phyloP scores from a whole-genome alignment of 257 asterid genomes.

The Capsicum pubescens region DNA sequence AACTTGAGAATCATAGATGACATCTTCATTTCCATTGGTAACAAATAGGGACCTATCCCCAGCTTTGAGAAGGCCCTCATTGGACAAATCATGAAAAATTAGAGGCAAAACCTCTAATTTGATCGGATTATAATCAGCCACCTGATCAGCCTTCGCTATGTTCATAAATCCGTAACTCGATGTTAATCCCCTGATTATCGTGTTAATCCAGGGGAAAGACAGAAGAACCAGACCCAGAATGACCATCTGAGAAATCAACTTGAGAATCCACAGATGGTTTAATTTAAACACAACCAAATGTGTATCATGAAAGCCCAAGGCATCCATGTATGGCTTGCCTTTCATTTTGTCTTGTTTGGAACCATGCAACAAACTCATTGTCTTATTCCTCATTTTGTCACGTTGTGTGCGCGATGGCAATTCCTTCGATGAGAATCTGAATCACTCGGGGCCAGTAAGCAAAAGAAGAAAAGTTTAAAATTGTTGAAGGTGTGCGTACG shows the following conservation, averaged over 20 bases:
- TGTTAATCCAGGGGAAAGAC: slow-evolving; percentile 38
- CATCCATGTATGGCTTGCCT: slow-evolving; percentile 12
- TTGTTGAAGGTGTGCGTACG: neutral
- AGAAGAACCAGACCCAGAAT: slow-evolving; percentile 44
- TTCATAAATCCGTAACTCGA: neutral
- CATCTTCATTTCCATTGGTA: slow-evolving; percentile 25
- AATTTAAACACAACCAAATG: slow-evolving; percentile 32
- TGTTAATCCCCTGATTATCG: neutral
- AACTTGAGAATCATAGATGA: neutral
- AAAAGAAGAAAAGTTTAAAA: neutral
- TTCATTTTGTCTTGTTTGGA: slow-evolving; percentile 24
- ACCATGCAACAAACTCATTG: slow-evolving; percentile 32
- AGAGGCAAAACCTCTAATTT: slow-evolving; percentile 24
- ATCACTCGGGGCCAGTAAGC: neutral
- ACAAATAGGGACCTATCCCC: slow-evolving; percentile 39
- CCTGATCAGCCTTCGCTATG: neutral
- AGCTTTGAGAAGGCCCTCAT: slow-evolving; percentile 49
- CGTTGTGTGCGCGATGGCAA: too few species aligned
- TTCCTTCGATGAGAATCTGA: neutral
- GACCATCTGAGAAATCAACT: slow-evolving; percentile 31
- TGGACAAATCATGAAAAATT: slow-evolving; percentile 48
- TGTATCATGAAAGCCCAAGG: slow-evolving; percentile 23
- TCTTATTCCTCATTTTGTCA: neutral
- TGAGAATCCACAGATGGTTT: slow-evolving; percentile 36
- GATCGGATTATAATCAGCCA: slow-evolving; percentile 20